Evolutionary conservation across 2,329 filamentous ascomycete species (phyloP), one percentile per base, ranked within the genome.

Genomic region (Sarocladium strictum): DNA sequence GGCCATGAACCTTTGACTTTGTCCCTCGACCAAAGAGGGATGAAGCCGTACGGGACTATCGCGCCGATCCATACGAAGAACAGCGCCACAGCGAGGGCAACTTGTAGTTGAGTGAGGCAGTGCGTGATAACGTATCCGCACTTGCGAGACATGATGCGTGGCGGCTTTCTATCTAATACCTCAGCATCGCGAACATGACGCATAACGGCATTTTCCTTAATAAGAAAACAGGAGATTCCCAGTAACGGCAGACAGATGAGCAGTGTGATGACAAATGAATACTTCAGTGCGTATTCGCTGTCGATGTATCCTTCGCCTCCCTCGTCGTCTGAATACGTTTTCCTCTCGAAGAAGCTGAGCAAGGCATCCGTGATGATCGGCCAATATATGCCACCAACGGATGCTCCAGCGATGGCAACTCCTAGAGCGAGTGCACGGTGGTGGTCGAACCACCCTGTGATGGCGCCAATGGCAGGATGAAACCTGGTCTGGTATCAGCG

Each of bases 21-120:
- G 21, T 23, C 17, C 11, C 11, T 52, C 15, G 79, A 81, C 63
- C 79, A 86, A 5, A 77, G 67, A 53, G 80, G 76, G 6, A 69
- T 64, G 57, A 61, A 68, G 45, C 60, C 61, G 52, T 65, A 68
- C 0, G 66, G 66, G 2, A 69, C 57, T 9, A 65, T 58, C 60
- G 67, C 61, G 11, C 66, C 65, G 21, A 58, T 58, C 52, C 62
- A 63, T 9, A 69, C 57, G 53, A 68, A 60, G 41, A 64, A 60
- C 6, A 67, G 54, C 2, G 62, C 55, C 1, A 37, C 10, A 45
- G 59, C 58, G 12, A 67, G 55, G 1, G 53, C 32, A 3, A 66
- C 37, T n/a, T 49, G 43, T 11, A n/a, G 10, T 49, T 19, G 27
- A n/a, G 43, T 49, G 24, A 49, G 23, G 43, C 23, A 49, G 15